phyloP scores from a whole-genome alignment of 495 filamentous ascomycete species.

The Talaromyces proteolyticus region DNA sequence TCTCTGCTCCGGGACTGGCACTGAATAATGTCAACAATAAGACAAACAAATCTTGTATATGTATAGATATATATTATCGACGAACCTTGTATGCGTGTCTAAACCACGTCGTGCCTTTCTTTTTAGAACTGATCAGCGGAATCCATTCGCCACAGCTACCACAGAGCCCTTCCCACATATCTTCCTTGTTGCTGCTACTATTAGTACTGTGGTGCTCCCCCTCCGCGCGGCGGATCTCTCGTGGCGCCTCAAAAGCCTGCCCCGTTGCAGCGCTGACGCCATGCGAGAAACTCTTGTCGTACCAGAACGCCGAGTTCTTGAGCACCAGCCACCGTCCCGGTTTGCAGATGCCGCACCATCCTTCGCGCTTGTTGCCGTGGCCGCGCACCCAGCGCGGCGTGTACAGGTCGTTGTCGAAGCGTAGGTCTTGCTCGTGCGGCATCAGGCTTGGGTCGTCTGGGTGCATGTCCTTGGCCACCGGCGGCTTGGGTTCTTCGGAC shows the following conservation, averaged over 20 bases:
- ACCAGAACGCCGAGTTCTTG: slow-evolving; percentile 84
- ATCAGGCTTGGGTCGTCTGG: slow-evolving; percentile 62
- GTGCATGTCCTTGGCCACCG: slow-evolving; percentile 70
- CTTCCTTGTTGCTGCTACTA: slow-evolving; percentile 29
- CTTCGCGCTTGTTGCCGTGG: slow-evolving; percentile 75
- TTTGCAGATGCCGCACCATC: slow-evolving; percentile 81
- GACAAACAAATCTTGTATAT: too few relatives aligned
- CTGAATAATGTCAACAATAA: too few relatives aligned
- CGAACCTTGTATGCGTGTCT: slow-evolving; percentile 82
- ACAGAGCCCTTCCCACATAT: slow-evolving; percentile 69
- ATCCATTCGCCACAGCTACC: slow-evolving; percentile 76
- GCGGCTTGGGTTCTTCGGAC: slow-evolving; percentile 58
- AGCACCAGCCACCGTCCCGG: slow-evolving; percentile 75
- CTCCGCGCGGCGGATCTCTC: slow-evolving; percentile 59
- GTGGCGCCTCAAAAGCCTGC: slow-evolving; percentile 63
- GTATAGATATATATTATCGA: too few relatives aligned
- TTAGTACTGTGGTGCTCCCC: slow-evolving; percentile 67
- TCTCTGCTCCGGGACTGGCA: too few relatives aligned
- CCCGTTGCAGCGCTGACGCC: slow-evolving; percentile 76
- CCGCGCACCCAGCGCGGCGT: slow-evolving; percentile 74
- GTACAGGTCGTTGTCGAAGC: slow-evolving; percentile 73
- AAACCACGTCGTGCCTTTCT: slow-evolving; percentile 83
- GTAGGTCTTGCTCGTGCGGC: slow-evolving; percentile 69
- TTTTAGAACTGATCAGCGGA: slow-evolving; percentile 72
- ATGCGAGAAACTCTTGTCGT: slow-evolving; percentile 78